Percentiles rank a stretch among this genome's conserved stretches.
Evolutionary conservation across 2,329 filamentous ascomycete species (phyloP).

Genomic region (Tolypocladium tropicale): DNA sequence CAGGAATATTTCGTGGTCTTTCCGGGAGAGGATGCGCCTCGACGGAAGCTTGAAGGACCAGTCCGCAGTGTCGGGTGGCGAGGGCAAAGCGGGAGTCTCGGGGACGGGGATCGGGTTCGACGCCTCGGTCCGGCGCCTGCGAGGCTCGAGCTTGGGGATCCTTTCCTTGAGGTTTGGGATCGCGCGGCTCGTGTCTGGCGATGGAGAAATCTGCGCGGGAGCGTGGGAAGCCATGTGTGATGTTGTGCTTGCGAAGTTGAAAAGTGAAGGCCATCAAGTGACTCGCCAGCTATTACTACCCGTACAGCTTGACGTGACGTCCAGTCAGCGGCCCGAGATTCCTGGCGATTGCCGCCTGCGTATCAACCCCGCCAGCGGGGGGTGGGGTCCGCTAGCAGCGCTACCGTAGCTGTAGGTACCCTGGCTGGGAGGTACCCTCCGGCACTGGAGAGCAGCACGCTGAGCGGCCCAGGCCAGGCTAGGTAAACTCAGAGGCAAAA

Average conservation of each 20-base stretch:
- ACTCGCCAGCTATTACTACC: not conserved
- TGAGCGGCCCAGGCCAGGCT: too few species aligned
- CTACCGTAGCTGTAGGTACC: not conserved
- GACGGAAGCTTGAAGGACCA: conserved; percentile 57
- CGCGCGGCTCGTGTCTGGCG: conserved; percentile 7
- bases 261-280: not conserved
- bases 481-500: not conserved
- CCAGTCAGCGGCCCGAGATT: not conserved
- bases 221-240: conserved; percentile 15
- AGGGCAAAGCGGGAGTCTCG: conserved; percentile 61
- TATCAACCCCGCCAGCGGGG: not conserved
- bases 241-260: not conserved
- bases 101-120: conserved; percentile 56
- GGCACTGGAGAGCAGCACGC: too few species aligned
- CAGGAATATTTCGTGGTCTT: conserved; percentile 75
- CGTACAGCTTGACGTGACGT: not conserved
- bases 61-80: conserved; percentile 50
- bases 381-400: not conserved
- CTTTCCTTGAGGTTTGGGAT: conserved; percentile 34
- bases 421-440: too few species aligned
- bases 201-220: conserved; percentile 4
- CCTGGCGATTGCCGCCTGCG: not conserved
- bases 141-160: conserved; percentile 59
- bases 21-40: conserved; percentile 69
- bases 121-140: conserved; percentile 40